Base-by-base conservation (phyloP, 1,284 basidiomycete species). In the Fomitopsis palustris region DNA sequence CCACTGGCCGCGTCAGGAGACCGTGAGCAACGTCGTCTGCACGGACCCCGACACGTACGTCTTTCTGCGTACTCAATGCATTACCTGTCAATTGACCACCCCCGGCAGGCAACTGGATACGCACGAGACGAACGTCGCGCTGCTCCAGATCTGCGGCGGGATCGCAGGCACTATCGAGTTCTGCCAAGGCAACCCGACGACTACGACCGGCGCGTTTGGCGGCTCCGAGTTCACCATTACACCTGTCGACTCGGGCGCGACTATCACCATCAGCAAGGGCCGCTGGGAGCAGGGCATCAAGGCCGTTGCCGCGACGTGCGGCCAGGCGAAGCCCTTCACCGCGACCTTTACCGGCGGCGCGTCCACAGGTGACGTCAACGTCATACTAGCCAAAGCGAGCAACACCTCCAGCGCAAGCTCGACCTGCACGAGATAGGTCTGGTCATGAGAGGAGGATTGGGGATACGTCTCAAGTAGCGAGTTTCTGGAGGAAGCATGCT, bases 221-320 rank as follows among this genome's bases (percentile, higher is more conserved):
- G 65, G 68, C 59, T 69, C 66, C 41, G 58, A 62, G 43, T 72
- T 73, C 66, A 63, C 66, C 41, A 69, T 73, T 53, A 70, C 25
- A 10, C 72, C 72, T 29, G 69, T 65, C 49, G 58, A 64, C 14
- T n/a, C 37, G 43, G 70, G 70, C 39, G 72, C 68, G 47, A 65
- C 63, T 25, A 71, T 73, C 62, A 71, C 70, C 62, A 69, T 73
- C 61, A 68, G 65, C 43, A 73, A 73, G 67, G 72, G 72, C n/a
- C 72, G 72, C 45, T 73, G 72, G 72, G 72, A 73, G 61, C 71
- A 70, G 69, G 69, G 71, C 47, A 69, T 72, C 63, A 69, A 69
- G 64, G 70, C 69, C 27, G 69, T 66, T 37, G 68, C 69, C 58
- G 69, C 69, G 1, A 61, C 62, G 23, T 72, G 70, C 55, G 71